Percentiles rank a stretch among this genome's conserved stretches.
Conservation (phyloP, 1,284 basidiomycete species). For the Cryptococcus amylolentus region DNA sequence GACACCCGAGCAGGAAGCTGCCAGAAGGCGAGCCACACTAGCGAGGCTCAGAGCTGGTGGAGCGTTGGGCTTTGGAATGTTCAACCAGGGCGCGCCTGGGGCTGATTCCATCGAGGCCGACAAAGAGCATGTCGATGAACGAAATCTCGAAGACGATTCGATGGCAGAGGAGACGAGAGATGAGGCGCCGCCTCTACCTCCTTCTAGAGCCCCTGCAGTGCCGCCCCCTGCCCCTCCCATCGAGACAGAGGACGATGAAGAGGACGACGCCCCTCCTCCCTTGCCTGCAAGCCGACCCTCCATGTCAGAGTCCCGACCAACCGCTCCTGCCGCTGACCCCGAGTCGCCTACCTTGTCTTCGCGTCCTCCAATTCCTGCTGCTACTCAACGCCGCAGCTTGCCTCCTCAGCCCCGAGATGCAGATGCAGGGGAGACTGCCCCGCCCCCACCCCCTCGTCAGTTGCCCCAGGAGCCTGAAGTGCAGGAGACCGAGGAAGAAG, state of each 20-base stretch:
- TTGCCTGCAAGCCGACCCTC: slow-evolving; percentile 22
- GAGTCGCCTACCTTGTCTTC: slow-evolving; percentile 1
- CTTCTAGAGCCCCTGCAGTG: slow-evolving; percentile 19
- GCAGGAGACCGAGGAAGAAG: slow-evolving; percentile 62
- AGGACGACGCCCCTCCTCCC: slow-evolving; percentile 19
- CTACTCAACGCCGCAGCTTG: not conserved
- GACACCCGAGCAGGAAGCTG: slow-evolving; percentile 46
- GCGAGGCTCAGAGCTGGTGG: slow-evolving; percentile 47
- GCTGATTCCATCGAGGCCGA: slow-evolving; percentile 8
- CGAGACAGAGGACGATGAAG: slow-evolving; percentile 7
- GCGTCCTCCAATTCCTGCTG: slow-evolving; percentile 6
- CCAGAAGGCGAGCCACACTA: slow-evolving; percentile 41
- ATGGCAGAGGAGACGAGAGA: slow-evolving; percentile 7
- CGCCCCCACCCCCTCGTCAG: too few relatives aligned
- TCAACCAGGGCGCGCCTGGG: slow-evolving; percentile 25
- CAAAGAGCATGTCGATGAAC: slow-evolving; percentile 9
- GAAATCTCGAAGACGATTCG: slow-evolving; percentile 16
- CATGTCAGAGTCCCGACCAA: not conserved
- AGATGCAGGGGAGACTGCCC: too few relatives aligned
- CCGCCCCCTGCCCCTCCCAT: slow-evolving; percentile 12
- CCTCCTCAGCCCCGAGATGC: too few relatives aligned
- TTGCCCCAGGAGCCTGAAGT: not conserved
- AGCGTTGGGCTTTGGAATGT: slow-evolving; percentile 44
- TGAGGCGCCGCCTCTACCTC: slow-evolving; percentile 19
- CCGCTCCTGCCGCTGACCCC: not conserved